Evolutionary conservation across 768 basidiomycete genomes (phyloP), one percentile per base, ranked within the genome.

Genomic region (Kwoniella botswanensis): DNA sequence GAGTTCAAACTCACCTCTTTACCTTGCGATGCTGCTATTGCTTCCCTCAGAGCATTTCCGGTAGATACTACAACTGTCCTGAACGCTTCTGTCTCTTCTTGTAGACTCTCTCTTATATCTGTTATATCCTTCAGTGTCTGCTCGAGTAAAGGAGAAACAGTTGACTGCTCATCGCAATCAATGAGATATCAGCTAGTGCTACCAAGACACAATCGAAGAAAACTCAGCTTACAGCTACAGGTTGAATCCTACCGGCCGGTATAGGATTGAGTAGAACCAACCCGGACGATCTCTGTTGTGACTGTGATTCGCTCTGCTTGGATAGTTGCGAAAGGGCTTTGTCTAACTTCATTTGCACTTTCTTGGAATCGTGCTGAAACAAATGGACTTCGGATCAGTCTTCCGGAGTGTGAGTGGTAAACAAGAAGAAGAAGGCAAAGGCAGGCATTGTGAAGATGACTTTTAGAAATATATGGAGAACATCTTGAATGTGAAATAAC

Each of bases 21-120:
- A 7, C 76, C 79, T 12, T 65, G 65, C 2, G 76, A 72, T 3
- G 71, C 62, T 1, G 81, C 79, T 13, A 81, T 44, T 0, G 76
- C 71, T 52, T 79, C 78, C 17, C 74, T 66, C 15, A 83, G 67
- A 21, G 72, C 71, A 63, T 81, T 83, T 0, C 74, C 82, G 11
- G 81, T 76, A 6, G 79, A 75, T 17, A 83, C 74, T 1, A 82
- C 74, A 12, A 83, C 82, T 67, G 81, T 80, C 50, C 82, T 68
- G 74, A 83, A 83, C 2, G 82, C 82, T 54, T 83, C 82, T 15
- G 78, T 75, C 67, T 83, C 82, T 54, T 83, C 81, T 56, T 82
- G 80, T 56, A 83, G 64, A 46, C 74, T 75, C 29, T 77, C 70
- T n/a, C 82, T 70, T 11, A 77, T 77, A 22, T 79, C 77, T 1